phyloP scores from a whole-genome alignment of 1,284 basidiomycete species.

The Gomphus sp. region DNA sequence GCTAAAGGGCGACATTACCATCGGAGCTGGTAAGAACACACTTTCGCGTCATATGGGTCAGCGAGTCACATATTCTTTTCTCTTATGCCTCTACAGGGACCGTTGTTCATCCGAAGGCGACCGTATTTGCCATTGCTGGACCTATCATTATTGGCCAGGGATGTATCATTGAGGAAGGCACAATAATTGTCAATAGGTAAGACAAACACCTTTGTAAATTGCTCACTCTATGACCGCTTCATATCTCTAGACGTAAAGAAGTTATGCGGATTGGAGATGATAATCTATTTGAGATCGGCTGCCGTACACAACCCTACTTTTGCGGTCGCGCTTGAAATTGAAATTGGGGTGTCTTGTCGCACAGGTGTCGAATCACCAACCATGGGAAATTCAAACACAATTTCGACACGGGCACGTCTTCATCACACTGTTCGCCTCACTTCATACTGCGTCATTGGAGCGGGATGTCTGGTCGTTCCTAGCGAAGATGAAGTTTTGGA shows the following conservation, averaged over 20 bases:
- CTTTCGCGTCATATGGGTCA: background rate
- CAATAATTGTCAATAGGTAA: conserved; percentile 78
- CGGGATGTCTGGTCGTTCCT: conserved; percentile 66
- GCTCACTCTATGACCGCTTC: background rate
- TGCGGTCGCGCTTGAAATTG: background rate
- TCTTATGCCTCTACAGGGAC: conserved; percentile 37
- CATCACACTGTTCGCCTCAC: conserved; percentile 72
- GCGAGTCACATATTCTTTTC: background rate
- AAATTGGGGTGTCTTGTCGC: too few species aligned
- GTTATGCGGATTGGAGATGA: conserved; percentile 88
- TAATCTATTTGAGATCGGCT: conserved; percentile 90
- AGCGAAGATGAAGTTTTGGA: conserved; percentile 69
- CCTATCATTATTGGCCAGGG: conserved; percentile 81
- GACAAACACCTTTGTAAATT: conserved; percentile 8
- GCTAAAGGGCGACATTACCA: conserved; percentile 84
- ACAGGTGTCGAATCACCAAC: conserved; percentile 76
- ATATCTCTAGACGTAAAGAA: conserved; percentile 50
- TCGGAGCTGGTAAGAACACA: conserved; percentile 55
- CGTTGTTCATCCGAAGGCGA: conserved; percentile 90
- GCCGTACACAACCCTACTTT: conserved; percentile 39
- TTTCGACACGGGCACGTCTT: conserved; percentile 73
- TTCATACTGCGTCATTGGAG: conserved; percentile 75
- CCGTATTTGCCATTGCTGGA: conserved; percentile 80
- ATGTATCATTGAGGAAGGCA: conserved; percentile 88
- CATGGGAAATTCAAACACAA: conserved; percentile 78